Evolutionary conservation across 306 rosid species (phyloP).

Genomic region (Gillenia trifoliata): DNA sequence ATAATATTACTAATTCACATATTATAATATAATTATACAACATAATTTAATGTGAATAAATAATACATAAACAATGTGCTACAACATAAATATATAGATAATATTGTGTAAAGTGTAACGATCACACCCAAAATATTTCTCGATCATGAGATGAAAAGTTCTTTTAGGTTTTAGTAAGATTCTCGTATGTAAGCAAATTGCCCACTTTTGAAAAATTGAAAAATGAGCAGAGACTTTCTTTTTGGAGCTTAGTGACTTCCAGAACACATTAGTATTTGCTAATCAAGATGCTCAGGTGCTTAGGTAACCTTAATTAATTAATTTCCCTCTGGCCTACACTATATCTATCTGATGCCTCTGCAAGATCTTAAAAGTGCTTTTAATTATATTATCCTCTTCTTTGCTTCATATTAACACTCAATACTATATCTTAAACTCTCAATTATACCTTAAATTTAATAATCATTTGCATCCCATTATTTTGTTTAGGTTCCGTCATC

Average conservation of each 20-base stretch:
- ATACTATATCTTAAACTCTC: background rate
- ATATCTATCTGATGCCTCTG: conserved; percentile 56
- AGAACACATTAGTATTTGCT: conserved; percentile 17
- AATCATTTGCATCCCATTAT: conserved; percentile 7
- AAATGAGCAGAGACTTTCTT: conserved; percentile 9
- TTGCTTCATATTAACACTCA: background rate
- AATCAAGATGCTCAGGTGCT: conserved; percentile 32
- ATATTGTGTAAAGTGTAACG: background rate
- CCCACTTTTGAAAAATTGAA: conserved; percentile 11
- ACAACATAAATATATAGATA: too few species aligned
- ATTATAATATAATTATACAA: background rate
- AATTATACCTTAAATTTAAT: background rate
- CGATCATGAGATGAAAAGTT: background rate
- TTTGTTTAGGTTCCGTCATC: background rate
- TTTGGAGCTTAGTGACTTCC: conserved; percentile 40
- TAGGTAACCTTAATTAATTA: conserved; percentile 30
- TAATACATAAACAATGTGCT: too few species aligned
- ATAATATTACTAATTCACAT: background rate
- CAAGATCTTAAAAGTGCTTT: conserved; percentile 55
- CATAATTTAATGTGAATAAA: too few species aligned
- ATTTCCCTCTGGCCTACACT: conserved; percentile 50
- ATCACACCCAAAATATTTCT: too few species aligned
- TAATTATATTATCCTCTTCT: conserved; percentile 28
- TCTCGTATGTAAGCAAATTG: conserved; percentile 22
- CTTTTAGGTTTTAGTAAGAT: conserved; percentile 11